Base-by-base conservation (phyloP, 2,329 filamentous ascomycete species). In the Neofusicoccum laricinum region DNA sequence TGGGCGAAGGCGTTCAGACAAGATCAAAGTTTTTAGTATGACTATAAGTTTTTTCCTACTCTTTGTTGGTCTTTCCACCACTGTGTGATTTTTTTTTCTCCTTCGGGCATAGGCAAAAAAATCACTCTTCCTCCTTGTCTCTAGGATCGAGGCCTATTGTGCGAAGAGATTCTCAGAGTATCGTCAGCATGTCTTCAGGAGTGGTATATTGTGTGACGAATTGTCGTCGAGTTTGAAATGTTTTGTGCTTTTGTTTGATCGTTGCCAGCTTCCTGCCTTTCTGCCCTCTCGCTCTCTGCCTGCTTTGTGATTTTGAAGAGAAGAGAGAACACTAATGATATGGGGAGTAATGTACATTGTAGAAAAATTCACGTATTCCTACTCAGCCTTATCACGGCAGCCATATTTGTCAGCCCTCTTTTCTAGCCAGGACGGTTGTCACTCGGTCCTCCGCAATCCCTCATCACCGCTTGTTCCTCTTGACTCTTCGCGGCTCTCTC, bases 1-100 rank as follows among this genome's bases (percentile, higher is more conserved):
- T 43, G 55, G 55, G 55, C 41, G 55, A 59, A 46, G 55, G 55
- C 55, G 55, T 59, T 59, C 55, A 59, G 55, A 59, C 55, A 59
- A 59, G 55, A 59, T 40, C 55, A 59, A 59, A 38, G 43, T 59
- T 46, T 43, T 17, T 59, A 59, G 55, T 59, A 59, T 46, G 55
- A 59, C n/a, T 50, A 32, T 43, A 14, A 45, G 21, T 36, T 40
- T 38, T 49, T 50, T 43, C n/a, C 14, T 30, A 48, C 21, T 36
- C 46, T 50, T n/a, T 58, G 30, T 7, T 41, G 30, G 34, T 25
- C n/a, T 49, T 17, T 30, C n/a, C 34, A 40, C 50, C 14, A 14
- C 14, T 41, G 30, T n/a, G 43, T 41, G 46, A 41, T 38, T 14
- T 40, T 7, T 46, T 11, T 32, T 48, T 38, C 38, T 61, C 21